Evolutionary conservation across 1,139 yeast genomes (phyloP), one percentile per base, ranked within the genome.

Genomic region (Debaryomyces subglobosus): DNA sequence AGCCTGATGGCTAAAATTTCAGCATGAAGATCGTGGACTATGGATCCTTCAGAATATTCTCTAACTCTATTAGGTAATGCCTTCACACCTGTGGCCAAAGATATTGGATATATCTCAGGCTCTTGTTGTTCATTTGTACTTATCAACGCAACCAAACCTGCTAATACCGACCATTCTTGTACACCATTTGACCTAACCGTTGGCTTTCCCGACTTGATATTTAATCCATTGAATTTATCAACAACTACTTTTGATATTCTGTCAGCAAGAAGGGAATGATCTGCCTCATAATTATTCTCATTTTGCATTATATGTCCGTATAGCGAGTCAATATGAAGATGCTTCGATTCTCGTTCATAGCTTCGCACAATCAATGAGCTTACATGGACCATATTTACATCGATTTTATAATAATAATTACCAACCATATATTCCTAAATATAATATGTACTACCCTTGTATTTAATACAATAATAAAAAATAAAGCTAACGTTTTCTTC

Each of bases 21-120:
- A 0, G 98, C 97, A 67, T 92, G 99, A 67, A 84, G 74, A 63
- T 92, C 98, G 61, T 92, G 97, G 0, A 92, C 72, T 8, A 89
- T 68, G 16, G 62, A 59, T 0, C 97, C 97, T 0, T 69, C 49
- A 12, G 84, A 74, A 45, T 62, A 78, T 25, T 59, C 57, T 43
- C 74, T 55, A 10, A 59, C 60, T 6, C 59, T 63, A 56, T 86
- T 82, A 0, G 97, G 94, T 23, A 79, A 59, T 0, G 89, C 79
- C 62, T 94, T 94, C 46, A 90, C 89, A 0, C 99, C 99, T 0
- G 97, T 90, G 0, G 95, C 78, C 3, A 89, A 47, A 0, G 84
- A 66, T 2, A 89, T 65, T 5, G 82, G 70, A 7, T 60, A 51
- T 2, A 74, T 54, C 30, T 54, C 46, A n/a, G 29, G 18, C 2